Percentiles rank a stretch among this genome's conserved stretches.
Evolutionary conservation across 768 basidiomycete species (phyloP).

Genomic region (Dacryopinax primogenitus): DNA sequence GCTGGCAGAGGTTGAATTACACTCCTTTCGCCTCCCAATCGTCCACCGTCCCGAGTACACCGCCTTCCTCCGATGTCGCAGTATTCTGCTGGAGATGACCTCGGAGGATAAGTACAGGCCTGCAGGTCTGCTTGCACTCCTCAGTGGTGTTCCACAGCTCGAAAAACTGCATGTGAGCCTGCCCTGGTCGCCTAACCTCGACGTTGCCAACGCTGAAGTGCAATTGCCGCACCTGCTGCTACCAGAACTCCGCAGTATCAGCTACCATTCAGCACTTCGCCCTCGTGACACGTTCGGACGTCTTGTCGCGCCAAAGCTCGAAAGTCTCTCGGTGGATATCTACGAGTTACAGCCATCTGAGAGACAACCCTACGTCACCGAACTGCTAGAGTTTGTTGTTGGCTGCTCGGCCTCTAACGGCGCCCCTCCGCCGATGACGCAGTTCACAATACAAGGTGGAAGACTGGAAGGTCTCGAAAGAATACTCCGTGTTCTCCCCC

Average conservation of each 20-base stretch:
- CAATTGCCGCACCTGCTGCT: background rate
- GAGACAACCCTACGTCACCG: background rate
- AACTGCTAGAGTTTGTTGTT: background rate
- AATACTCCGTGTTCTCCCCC: background rate
- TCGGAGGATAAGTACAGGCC: background rate
- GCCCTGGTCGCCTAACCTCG: background rate
- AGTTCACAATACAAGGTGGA: background rate
- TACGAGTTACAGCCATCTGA: background rate
- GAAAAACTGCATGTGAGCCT: background rate
- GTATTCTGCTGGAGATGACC: background rate
- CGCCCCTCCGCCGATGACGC: background rate
- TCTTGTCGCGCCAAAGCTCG: background rate
- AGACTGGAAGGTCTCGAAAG: background rate
- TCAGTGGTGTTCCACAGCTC: background rate
- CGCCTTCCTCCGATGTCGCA: background rate
- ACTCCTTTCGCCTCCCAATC: background rate
- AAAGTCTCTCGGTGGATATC: background rate
- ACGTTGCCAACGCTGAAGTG: background rate
- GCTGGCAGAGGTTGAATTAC: background rate
- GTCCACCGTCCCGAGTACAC: background rate
- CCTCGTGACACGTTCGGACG: background rate
- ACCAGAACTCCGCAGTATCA: background rate
- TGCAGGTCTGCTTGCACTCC: background rate
- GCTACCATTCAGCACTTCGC: background rate
- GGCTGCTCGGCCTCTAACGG: background rate